These are phyloP conservation scores for Talaromyces sp. DNA, from an alignment of 2,329 filamentous ascomycete species.

Conservation along the genomic window DNA sequence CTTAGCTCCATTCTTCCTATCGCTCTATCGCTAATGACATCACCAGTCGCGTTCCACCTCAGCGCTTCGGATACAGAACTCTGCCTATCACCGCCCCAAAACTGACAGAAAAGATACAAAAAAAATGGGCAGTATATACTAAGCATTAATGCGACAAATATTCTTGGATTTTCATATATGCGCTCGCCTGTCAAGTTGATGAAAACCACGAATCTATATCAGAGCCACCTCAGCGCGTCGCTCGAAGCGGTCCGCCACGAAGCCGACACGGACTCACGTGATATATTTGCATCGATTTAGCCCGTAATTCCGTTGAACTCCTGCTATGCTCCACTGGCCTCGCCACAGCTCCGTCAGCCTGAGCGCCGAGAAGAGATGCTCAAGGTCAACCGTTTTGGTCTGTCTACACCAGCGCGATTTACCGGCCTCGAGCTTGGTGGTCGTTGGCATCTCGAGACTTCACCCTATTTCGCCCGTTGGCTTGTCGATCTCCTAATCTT, in stretches of 20 bases:
- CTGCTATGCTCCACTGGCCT: not conserved
- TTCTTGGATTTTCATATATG: not conserved
- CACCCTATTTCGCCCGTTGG: not conserved
- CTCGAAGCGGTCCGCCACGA: slow-evolving; percentile 13
- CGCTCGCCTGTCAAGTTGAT: not conserved
- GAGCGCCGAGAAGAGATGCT: slow-evolving; percentile 4
- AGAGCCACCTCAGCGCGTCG: slow-evolving; percentile 15
- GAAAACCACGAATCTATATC: not conserved
- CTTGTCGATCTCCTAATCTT: not conserved
- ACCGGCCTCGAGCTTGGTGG: not conserved
- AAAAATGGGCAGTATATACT: not conserved
- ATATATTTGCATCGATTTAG: slow-evolving; percentile 12
- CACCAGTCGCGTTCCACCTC: slow-evolving; percentile 28
- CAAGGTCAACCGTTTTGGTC: not conserved
- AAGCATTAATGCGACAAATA: slow-evolving; percentile 8
- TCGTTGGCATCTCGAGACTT: not conserved
- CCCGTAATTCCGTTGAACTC: slow-evolving; percentile 10
- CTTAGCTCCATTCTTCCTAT: slow-evolving; percentile 21
- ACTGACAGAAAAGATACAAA: not conserved
- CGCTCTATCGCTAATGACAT: slow-evolving; percentile 24
- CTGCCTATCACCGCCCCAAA: not conserved
- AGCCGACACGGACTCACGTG: slow-evolving; percentile 34
- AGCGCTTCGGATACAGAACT: not conserved
- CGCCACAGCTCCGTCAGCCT: not conserved
- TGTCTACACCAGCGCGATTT: not conserved